These are phyloP conservation scores for Extremus antarcticus DNA, from an alignment of 495 filamentous ascomycete genomes.

Conservation along the genomic window DNA sequence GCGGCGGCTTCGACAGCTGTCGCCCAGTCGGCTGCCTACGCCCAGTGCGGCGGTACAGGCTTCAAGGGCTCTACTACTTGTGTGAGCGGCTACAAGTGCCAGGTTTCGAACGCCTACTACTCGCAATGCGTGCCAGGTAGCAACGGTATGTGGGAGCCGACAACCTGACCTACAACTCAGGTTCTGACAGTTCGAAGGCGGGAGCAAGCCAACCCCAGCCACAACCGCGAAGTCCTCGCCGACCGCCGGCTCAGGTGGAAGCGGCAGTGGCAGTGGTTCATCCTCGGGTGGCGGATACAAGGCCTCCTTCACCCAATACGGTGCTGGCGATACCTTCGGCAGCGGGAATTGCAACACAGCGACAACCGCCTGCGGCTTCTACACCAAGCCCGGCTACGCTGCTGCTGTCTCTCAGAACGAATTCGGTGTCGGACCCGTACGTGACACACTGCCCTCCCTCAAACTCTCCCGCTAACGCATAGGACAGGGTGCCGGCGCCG, in stretches of 20 bases:
- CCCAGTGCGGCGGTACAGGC: conserved; percentile 19
- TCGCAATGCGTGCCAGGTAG: conserved; percentile 14
- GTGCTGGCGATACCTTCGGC: conserved; percentile 10
- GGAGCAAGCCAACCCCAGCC: background rate
- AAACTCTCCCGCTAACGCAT: background rate
- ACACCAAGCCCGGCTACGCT: conserved; percentile 12
- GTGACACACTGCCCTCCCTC: background rate
- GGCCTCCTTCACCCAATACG: conserved; percentile 23
- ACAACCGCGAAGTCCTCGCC: background rate
- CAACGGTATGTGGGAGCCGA: background rate
- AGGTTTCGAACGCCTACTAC: conserved; percentile 14
- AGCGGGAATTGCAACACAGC: conserved; percentile 16
- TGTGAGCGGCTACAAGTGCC: conserved; percentile 13
- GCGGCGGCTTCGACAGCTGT: conserved; percentile 6
- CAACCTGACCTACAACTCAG: too few species aligned
- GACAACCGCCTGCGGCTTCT: conserved; percentile 21
- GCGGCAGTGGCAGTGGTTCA: background rate
- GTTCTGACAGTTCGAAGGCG: background rate
- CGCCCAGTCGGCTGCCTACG: conserved; percentile 7
- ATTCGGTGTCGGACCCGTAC: conserved; percentile 27
- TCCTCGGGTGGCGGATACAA: conserved; percentile 9
- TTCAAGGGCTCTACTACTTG: conserved; percentile 17
- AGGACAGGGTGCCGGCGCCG: conserved; percentile 23
- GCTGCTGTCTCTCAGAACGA: conserved; percentile 32
- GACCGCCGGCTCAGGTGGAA: background rate